Base-by-base conservation (phyloP, 192 early-diverging fungal species). In the Backusella sp. region DNA sequence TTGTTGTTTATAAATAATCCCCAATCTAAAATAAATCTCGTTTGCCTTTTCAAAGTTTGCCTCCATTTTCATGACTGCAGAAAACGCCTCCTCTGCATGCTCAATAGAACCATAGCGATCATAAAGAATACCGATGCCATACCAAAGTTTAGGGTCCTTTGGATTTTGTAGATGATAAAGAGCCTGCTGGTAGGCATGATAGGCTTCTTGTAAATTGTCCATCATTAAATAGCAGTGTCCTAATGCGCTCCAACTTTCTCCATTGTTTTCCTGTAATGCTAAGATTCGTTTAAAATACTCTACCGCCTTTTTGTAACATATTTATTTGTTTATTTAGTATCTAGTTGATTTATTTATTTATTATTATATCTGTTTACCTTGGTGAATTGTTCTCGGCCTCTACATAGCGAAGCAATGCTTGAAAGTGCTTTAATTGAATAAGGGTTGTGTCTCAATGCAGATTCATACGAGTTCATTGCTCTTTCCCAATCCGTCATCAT, bases 91-190 rank as follows among this genome's bases (percentile, higher is more conserved):
- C 78, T 99, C 97, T 8, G 98, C 98, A 79, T 96, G 93, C 68
- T 99, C 96, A 68, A 94, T 93, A 1, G 96, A 98, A 15, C 96
- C 96, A 75, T 98, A 99, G 21, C 96, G 92, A 79, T 98, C 97
- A 76, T 99, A 99, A 6, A 99, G 85, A 70, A 97, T 98, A 34
- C 96, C 98, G 39, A 99, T 99, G 14, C 97, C 97, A 77, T 98
- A 99, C 98, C 98, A 99, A 42, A 99, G 89, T 76, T 97, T 97
- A 0, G 97, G 96, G 76, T 98, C 98, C 89, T 95, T 96, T 42
- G 95, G 92, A 79, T 97, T 94, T 0, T 92, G 92, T 15, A 97
- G 82, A 78, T 95, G 92, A 79, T 96, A 92, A 19, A 99, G 86
- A 7, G 98, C 98, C 79, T 97, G 93, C 85, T 98, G 97, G 73